Evolutionary conservation across 345 rosid species (phyloP).

Genomic region (Euclidium syriacum): DNA sequence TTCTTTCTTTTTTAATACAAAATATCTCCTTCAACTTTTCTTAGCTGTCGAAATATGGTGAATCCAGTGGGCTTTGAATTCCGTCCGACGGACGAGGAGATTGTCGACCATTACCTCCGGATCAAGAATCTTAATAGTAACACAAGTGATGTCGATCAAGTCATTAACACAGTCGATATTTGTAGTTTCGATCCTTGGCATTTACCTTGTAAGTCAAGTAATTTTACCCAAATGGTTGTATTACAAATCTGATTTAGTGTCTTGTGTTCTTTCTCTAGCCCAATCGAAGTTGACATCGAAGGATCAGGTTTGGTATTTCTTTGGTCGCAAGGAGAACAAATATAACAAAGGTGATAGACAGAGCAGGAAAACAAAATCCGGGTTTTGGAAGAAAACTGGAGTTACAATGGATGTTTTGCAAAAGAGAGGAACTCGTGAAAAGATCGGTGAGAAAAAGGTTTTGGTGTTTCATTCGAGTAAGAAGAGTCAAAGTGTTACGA

Average conservation of each 20-base stretch:
- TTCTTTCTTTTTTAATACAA: too few species aligned
- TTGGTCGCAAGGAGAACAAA: background rate
- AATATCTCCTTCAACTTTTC: too few species aligned
- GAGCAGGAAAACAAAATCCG: background rate
- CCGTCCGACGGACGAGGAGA: slow-evolving; percentile 41
- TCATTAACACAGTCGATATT: slow-evolving; percentile 38
- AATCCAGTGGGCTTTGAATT: slow-evolving; percentile 35
- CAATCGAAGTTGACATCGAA: background rate
- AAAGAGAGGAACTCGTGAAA: background rate
- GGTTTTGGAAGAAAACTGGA: slow-evolving; percentile 29
- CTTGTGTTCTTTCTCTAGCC: background rate
- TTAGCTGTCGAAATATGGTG: background rate
- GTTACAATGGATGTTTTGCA: background rate
- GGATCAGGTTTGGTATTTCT: slow-evolving; percentile 2
- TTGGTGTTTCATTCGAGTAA: slow-evolving; percentile 38
- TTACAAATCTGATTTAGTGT: too few species aligned
- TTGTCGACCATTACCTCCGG: slow-evolving; percentile 32
- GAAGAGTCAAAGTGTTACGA: background rate
- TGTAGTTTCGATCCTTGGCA: slow-evolving; percentile 45
- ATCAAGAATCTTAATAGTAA: slow-evolving; percentile 20
- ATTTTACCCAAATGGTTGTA: too few species aligned
- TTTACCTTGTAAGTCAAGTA: slow-evolving; percentile 30
- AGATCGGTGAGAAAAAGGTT: slow-evolving; percentile 42
- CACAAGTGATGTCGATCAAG: background rate
- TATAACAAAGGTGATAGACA: slow-evolving; percentile 8